These are phyloP conservation scores for Babesia ovata DNA, from an alignment of 169 alveolate species.

Conservation along the genomic window DNA sequence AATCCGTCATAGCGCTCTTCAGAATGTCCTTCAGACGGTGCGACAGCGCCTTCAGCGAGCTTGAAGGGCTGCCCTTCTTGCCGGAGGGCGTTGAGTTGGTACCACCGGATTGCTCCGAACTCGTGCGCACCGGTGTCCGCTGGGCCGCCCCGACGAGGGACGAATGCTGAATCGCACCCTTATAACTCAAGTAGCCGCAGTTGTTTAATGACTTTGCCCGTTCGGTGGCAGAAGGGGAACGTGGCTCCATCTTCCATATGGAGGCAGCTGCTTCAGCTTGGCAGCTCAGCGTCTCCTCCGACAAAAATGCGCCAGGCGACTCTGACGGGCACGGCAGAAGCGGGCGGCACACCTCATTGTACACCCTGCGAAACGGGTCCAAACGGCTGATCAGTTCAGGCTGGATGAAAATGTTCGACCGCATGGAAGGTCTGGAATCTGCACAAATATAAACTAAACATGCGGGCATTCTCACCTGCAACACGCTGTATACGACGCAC, in stretches of 20 bases:
- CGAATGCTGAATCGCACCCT: neutral
- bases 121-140: neutral
- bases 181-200: neutral
- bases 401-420: slow-evolving; percentile 20
- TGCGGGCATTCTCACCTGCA: slow-evolving; percentile 9
- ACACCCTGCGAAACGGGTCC: neutral
- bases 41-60: neutral
- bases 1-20: slow-evolving; percentile 8
- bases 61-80: neutral
- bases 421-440: slow-evolving; percentile 17
- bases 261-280: neutral
- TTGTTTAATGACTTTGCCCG: neutral
- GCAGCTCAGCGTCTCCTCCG: slow-evolving; percentile 1
- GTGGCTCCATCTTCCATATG: neutral
- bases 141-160: neutral
- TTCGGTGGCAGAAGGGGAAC: neutral
- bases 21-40: slow-evolving; percentile 10
- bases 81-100: neutral
- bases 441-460: neutral
- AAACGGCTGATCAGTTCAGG: slow-evolving; percentile 5
- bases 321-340: neutral
- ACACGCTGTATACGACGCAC: slow-evolving; percentile 18
- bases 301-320: neutral
- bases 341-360: neutral
- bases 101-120: neutral